Conservation (phyloP, 139 green algal genomes). For the Chlamydomonas sp. region DNA sequence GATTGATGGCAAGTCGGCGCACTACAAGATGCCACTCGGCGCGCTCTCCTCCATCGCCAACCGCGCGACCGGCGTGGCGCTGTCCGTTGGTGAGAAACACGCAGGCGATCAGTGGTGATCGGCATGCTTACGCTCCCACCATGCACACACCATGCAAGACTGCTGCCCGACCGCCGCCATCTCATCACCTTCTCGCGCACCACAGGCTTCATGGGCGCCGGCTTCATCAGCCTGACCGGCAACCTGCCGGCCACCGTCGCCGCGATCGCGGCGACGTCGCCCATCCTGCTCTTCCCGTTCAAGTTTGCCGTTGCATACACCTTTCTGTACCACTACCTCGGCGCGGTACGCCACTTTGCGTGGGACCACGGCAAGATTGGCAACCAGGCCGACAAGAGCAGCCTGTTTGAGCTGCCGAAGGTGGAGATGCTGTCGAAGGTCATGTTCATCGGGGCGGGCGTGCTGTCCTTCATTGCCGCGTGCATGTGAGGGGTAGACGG, state of each 20-base stretch:
- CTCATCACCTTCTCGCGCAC: too few relatives aligned
- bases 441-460: constrained; percentile 41
- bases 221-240: constrained; percentile 58
- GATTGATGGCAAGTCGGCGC: constrained; percentile 55
- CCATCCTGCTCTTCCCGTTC: constrained; percentile 58
- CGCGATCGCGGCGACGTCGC: constrained; percentile 41
- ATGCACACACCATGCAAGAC: too few relatives aligned
- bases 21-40: constrained; percentile 88
- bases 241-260: constrained; percentile 56
- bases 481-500: constrained; percentile 15
- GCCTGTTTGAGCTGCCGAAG: constrained; percentile 55
- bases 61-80: constrained; percentile 66
- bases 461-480: constrained; percentile 31
- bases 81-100: constrained; percentile 57
- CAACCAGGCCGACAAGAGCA: constrained; percentile 61
- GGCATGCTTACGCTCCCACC: too few relatives aligned
- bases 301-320: constrained; percentile 71
- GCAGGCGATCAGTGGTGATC: too few relatives aligned
- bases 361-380: constrained; percentile 79
- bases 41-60: constrained; percentile 86
- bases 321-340: constrained; percentile 88
- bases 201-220: constrained; percentile 58
- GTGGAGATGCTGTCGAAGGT: constrained; percentile 50
- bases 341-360: constrained; percentile 69
- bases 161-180: too few relatives aligned